Percentiles rank a stretch among this genome's conserved stretches.
Conservation (phyloP, 345 rosid species). For the Durio zibethinus region DNA sequence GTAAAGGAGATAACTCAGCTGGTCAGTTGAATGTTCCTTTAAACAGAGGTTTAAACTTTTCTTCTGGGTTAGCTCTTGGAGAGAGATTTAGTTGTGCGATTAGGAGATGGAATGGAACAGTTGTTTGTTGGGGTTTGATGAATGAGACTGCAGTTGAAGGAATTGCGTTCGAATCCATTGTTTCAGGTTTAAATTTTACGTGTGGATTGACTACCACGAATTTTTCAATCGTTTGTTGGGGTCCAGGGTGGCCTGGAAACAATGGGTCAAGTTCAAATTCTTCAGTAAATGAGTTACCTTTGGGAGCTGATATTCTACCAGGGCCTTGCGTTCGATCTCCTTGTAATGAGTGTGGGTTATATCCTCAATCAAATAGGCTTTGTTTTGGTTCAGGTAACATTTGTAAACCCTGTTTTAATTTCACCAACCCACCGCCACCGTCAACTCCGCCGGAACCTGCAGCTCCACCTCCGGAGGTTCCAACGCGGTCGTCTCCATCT, state of each 20-base stretch:
- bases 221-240: conserved; percentile 70
- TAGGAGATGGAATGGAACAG: conserved; percentile 35
- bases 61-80: conserved; percentile 57
- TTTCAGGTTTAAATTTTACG: conserved; percentile 61
- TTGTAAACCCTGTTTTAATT: conserved; percentile 31
- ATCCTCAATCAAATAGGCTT: conserved; percentile 35
- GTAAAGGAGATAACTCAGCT: conserved; percentile 47
- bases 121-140: conserved; percentile 73
- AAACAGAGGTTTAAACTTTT: conserved; percentile 28
- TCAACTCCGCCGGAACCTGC: neutral
- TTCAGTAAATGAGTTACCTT: conserved; percentile 24
- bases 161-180: conserved; percentile 53
- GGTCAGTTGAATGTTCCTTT: conserved; percentile 60
- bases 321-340: conserved; percentile 64
- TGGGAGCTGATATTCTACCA: conserved; percentile 46
- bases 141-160: conserved; percentile 29
- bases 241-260: conserved; percentile 46
- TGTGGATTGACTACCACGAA: conserved; percentile 57
- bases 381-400: conserved; percentile 58
- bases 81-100: conserved; percentile 61
- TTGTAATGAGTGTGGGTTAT: conserved; percentile 45
- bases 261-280: conserved; percentile 2
- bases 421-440: conserved; percentile 12
- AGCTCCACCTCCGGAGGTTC: neutral
- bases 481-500: conserved; percentile 31